phyloP scores from a whole-genome alignment of 2,329 filamentous ascomycete species.

The Arthrobotrys sphaeroides region DNA sequence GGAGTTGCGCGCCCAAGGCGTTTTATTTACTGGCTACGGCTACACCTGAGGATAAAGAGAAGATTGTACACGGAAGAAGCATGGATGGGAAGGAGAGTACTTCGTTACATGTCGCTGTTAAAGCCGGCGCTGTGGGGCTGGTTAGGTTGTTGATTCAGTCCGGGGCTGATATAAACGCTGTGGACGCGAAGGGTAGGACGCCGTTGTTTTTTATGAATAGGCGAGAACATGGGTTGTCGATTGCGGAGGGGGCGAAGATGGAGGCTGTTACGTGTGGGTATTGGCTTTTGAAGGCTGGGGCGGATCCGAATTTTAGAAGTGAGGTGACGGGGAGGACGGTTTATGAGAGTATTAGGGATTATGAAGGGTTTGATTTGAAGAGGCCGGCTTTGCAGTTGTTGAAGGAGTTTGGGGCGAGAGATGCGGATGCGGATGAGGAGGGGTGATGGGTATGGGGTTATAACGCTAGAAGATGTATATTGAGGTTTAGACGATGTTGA shows the following conservation, averaged over 20 bases:
- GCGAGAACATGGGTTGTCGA: conserved; percentile 8
- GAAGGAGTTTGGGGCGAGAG: conserved; percentile 1
- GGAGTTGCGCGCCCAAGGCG: background rate
- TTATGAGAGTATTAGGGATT: conserved; percentile 6
- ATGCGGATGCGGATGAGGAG: background rate
- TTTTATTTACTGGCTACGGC: background rate
- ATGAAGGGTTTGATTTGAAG: conserved; percentile 18
- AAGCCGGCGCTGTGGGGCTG: background rate
- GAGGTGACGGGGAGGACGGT: conserved; percentile 21
- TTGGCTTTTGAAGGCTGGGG: conserved; percentile 46
- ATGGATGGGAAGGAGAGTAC: conserved; percentile 23
- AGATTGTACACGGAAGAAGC: background rate
- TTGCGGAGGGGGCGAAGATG: background rate
- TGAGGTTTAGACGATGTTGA: no score
- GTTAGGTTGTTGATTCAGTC: conserved; percentile 26
- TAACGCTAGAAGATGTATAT: no score
- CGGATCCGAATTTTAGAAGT: conserved; percentile 30
- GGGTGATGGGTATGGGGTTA: background rate
- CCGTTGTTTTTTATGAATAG: conserved; percentile 38
- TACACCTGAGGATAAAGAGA: conserved; percentile 10
- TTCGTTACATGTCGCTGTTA: conserved; percentile 15
- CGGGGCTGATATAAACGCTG: conserved; percentile 40
- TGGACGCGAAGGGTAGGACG: conserved; percentile 23
- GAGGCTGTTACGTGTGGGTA: conserved; percentile 32
- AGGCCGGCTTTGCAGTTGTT: conserved; percentile 18